Evolutionary conservation across 345 rosid genomes (phyloP).

Genomic region (Lepidium didymum): DNA sequence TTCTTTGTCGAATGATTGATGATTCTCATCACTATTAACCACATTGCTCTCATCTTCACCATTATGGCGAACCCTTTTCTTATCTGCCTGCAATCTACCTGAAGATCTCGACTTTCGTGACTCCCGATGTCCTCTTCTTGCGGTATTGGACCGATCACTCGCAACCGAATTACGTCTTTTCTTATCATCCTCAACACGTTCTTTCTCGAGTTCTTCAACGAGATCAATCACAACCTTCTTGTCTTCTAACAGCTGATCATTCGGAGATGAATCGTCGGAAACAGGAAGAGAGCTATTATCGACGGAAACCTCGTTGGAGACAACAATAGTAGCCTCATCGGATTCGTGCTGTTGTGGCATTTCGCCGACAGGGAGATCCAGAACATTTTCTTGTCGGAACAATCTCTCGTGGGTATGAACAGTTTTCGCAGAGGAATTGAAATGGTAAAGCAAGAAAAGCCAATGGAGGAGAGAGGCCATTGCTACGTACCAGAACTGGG

Average conservation of each 20-base stretch:
- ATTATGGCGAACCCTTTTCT: not conserved
- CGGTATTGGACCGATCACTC: not conserved
- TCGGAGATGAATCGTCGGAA: not conserved
- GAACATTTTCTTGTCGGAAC: conserved; percentile 13
- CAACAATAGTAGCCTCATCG: conserved; percentile 6
- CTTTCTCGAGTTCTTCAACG: conserved; percentile 17
- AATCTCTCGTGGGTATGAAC: conserved; percentile 24
- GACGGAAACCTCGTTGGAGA: not conserved
- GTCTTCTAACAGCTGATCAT: conserved; percentile 15
- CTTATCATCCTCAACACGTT: not conserved
- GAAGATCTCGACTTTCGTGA: conserved; percentile 21
- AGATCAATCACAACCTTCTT: conserved; percentile 15
- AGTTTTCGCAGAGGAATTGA: conserved; percentile 29
- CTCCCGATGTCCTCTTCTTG: not conserved
- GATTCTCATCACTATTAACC: conserved; percentile 6
- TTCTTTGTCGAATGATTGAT: conserved; percentile 4
- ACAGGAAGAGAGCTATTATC: conserved; percentile 14
- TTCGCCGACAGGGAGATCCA: conserved; percentile 3
- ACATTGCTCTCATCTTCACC: not conserved
- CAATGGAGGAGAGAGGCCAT: conserved; percentile 35
- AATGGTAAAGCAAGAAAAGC: conserved; percentile 44
- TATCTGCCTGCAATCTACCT: not conserved
- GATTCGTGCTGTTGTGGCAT: conserved; percentile 4
- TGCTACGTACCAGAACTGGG: conserved; percentile 45
- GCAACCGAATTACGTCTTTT: conserved; percentile 5